Evolutionary conservation across 768 basidiomycete species (phyloP).

Genomic region (Boletus bicolor): DNA sequence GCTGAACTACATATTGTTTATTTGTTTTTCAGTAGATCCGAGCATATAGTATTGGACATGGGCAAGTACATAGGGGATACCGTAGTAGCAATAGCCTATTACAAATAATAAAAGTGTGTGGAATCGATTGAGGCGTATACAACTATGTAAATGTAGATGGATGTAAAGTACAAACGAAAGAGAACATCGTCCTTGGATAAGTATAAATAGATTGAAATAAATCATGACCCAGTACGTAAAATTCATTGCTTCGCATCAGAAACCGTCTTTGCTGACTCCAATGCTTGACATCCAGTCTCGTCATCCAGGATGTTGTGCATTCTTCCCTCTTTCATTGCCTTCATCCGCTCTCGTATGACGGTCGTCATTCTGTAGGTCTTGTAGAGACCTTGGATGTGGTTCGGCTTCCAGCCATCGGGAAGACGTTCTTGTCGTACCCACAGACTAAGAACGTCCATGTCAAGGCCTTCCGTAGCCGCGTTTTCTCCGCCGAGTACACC

Average conservation of each 20-base stretch:
- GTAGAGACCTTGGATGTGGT: conserved; percentile 29
- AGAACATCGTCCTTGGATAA: neutral
- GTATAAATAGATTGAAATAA: conserved; percentile 2
- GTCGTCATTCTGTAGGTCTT: conserved; percentile 30
- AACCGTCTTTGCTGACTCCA: conserved; percentile 11
- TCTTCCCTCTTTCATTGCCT: conserved; percentile 15
- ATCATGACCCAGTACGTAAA: neutral
- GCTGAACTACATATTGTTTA: no score
- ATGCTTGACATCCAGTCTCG: neutral
- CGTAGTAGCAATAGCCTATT: neutral
- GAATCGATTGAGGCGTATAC: neutral
- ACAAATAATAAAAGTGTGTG: neutral
- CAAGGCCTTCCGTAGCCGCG: conserved; percentile 39
- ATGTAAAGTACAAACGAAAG: neutral
- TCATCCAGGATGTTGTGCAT: conserved; percentile 21
- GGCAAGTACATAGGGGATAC: neutral
- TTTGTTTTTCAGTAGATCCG: no score
- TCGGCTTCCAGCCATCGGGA: conserved; percentile 38
- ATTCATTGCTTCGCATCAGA: neutral
- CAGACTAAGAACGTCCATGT: conserved; percentile 41
- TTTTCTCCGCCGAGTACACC: conserved; percentile 43
- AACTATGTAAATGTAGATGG: neutral
- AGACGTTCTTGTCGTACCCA: conserved; percentile 55
- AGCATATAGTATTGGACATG: neutral
- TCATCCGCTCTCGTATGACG: conserved; percentile 29